Conservation (phyloP, 352 stramenopile species). For the Phytophthora lateralis region DNA sequence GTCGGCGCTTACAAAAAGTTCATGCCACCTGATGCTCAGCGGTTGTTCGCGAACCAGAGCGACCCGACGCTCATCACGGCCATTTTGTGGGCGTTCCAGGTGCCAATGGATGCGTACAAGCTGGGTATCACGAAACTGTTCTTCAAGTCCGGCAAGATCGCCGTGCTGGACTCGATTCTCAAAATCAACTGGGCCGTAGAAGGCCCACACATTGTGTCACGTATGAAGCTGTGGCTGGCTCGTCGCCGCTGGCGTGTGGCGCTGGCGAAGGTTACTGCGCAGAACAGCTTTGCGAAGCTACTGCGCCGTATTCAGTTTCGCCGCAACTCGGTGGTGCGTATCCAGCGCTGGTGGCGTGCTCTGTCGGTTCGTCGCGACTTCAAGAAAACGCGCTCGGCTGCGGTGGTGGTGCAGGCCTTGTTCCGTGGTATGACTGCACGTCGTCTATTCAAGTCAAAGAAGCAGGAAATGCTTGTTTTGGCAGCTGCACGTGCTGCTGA, state of each 20-base stretch:
- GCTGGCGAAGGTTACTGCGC: conserved; percentile 76
- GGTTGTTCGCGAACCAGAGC: conserved; percentile 81
- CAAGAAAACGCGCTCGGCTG: conserved; percentile 80
- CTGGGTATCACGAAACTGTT: conserved; percentile 91
- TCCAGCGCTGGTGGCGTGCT: conserved; percentile 89
- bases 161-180: conserved; percentile 86
- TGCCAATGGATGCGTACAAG: conserved; percentile 85
- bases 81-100: conserved; percentile 90
- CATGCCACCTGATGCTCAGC: conserved; percentile 69
- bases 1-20: conserved; percentile 86
- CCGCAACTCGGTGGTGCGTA: conserved; percentile 55
- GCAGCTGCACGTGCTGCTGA: conserved; percentile 77
- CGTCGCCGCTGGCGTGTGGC: conserved; percentile 84
- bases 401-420: conserved; percentile 73
- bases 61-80: conserved; percentile 86
- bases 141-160: conserved; percentile 92
- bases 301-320: conserved; percentile 65
- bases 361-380: conserved; percentile 75
- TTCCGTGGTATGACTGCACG: conserved; percentile 83
- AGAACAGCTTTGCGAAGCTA: conserved; percentile 68
- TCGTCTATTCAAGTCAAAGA: conserved; percentile 81
- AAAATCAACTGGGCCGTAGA: conserved; percentile 90
- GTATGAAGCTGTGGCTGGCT: conserved; percentile 84
- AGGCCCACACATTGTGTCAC: conserved; percentile 83
- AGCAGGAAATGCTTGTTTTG: conserved; percentile 84